Evolutionary conservation across 1,139 yeast species (phyloP).

Genomic region (Saccharomycopsis hybrid): DNA sequence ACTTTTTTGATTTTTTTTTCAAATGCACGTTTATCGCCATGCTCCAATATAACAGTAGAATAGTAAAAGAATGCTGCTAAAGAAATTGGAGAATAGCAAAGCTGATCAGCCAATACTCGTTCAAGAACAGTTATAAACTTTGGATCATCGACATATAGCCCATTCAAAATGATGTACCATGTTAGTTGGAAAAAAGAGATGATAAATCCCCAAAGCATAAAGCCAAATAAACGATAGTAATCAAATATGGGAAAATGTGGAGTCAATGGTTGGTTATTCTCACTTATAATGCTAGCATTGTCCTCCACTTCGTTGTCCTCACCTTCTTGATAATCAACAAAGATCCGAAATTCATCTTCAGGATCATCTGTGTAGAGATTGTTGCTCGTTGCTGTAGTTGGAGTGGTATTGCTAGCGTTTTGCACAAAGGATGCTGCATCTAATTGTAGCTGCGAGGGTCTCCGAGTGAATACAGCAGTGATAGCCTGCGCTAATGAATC

Average conservation of each 20-base stretch:
- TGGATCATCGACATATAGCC: conserved; percentile 73
- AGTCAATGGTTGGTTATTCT: background rate
- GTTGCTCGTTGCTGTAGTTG: background rate
- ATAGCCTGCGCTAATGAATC: conserved; percentile 84
- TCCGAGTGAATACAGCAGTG: conserved; percentile 24
- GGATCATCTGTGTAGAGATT: conserved; percentile 13
- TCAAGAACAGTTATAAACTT: conserved; percentile 76
- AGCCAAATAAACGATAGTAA: conserved; percentile 68
- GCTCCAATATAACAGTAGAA: conserved; percentile 75
- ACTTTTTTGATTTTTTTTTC: conserved; percentile 54
- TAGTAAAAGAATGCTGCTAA: conserved; percentile 76
- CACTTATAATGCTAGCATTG: conserved; percentile 28
- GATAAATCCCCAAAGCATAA: conserved; percentile 81
- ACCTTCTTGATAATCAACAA: conserved; percentile 31
- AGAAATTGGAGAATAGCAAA: conserved; percentile 82
- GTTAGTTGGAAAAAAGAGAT: conserved; percentile 80
- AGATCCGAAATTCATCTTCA: conserved; percentile 23
- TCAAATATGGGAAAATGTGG: conserved; percentile 42
- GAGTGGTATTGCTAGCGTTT: background rate
- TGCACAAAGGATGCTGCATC: background rate
- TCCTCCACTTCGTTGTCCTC: conserved; percentile 24
- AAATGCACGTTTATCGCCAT: conserved; percentile 62
- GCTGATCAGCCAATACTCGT: conserved; percentile 83
- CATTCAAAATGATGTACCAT: conserved; percentile 82
- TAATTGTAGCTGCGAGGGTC: background rate